These are phyloP conservation scores for Sequoiadendron giganteum DNA, from an alignment of 75 land plant species.

Conservation along the genomic window DNA sequence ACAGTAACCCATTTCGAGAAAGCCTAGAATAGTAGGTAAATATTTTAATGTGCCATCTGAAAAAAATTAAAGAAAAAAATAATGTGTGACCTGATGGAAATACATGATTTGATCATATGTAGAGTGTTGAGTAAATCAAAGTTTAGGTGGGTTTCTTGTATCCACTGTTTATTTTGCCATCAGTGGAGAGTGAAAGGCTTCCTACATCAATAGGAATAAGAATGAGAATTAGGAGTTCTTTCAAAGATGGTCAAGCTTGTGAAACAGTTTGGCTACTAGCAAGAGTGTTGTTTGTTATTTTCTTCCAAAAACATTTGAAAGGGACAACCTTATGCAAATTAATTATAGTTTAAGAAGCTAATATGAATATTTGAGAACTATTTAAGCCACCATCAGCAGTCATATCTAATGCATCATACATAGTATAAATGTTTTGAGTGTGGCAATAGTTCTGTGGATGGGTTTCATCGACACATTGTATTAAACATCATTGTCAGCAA, in stretches of 20 bases:
- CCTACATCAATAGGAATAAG: neutral
- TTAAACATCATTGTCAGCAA: neutral
- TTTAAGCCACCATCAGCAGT: neutral
- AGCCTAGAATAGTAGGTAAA: neutral
- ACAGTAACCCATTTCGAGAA: neutral
- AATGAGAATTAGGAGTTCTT: neutral
- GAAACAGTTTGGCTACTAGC: neutral
- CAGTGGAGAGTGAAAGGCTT: neutral
- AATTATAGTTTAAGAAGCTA: no score
- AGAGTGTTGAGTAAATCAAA: neutral
- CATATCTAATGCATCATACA: neutral
- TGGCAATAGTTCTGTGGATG: neutral
- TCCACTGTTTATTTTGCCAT: neutral
- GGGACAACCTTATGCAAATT: neutral
- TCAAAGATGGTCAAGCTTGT: neutral
- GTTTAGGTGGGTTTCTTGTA: neutral
- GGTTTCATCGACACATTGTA: neutral
- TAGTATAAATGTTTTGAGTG: neutral
- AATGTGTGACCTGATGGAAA: neutral
- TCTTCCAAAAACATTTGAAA: neutral
- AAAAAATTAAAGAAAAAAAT: no score
- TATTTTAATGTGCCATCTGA: neutral
- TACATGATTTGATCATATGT: neutral
- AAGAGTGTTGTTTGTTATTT: neutral
- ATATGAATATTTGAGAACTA: neutral